Evolutionary conservation across 257 asterid species (phyloP), one percentile per base, ranked within the genome.

Genomic region (Mentha longifolia): DNA sequence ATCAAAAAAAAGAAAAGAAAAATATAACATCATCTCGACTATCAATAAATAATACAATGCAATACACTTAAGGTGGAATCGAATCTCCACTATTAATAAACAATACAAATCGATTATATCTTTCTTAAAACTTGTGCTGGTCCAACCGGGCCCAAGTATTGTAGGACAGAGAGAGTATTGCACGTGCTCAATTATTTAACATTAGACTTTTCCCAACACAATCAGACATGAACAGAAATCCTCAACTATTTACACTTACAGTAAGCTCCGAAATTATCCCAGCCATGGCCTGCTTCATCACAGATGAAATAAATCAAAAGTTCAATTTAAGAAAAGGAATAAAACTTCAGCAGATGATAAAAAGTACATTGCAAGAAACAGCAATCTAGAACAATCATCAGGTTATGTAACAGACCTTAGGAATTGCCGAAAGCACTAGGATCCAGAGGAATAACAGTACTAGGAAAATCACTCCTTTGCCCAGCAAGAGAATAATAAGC

Each of bases 401-500:
- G 12, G 5, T 4, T 6, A 16, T 43, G 14, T 30, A 47, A 9
- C 10, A 5, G 67, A 17, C 13, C 54, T 28, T 43, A 41, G 25
- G 42, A 42, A 69, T 68, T 35, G 22, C 41, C 31, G 19, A 55
- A 50, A 22, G 65, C 59, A 13, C 50, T 15, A 9, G 79, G 86
- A 39, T 63, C 74, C 69, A 88, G 64, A 37, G 95, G 91, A 71
- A 17, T 28, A 43, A 90, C 97, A 0, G 84, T 49, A 3, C 68
- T 55, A 0, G 98, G 96, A 76, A 75, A 92, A 78, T 92, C 98
- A 0, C 77, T 84, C 81, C 98, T 85, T 62, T 63, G 90, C 11
- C 98, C 98, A 1, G 95, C 95, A 60, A 92, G 96, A 1, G 98
- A 90, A 75, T 88, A 90, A 74, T 92, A 92, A 1, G 96, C 97